A percentile compares a stretch with the other conserved stretches of the same genome.
Evolutionary conservation across 2,329 filamentous ascomycete species (phyloP).

Genomic region (Cryphonectria radicalis): DNA sequence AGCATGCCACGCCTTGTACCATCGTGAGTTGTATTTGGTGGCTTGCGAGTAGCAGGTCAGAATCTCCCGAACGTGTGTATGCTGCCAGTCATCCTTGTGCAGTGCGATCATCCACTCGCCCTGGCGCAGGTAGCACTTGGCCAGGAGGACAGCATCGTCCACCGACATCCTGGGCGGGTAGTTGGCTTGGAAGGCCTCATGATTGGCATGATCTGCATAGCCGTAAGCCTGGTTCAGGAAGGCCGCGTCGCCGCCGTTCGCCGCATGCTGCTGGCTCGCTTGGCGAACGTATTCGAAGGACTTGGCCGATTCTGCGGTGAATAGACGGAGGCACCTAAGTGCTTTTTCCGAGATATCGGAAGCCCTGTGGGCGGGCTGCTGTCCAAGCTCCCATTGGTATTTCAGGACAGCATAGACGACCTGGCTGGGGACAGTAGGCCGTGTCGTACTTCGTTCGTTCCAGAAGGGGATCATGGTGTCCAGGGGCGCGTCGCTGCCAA

Average conservation of each 20-base stretch:
- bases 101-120: slow-evolving; percentile 93
- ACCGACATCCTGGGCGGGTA: slow-evolving; percentile 53
- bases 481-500: slow-evolving; percentile 70
- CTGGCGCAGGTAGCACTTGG: slow-evolving; percentile 94
- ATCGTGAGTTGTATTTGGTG: slow-evolving; percentile 90
- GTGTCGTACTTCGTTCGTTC: slow-evolving; percentile 46
- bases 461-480: slow-evolving; percentile 65
- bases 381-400: slow-evolving; percentile 90
- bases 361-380: slow-evolving; percentile 53
- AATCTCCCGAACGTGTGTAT: slow-evolving; percentile 84
- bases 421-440: slow-evolving; percentile 65
- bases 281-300: slow-evolving; percentile 57
- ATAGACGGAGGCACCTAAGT: slow-evolving; percentile 62
- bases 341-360: slow-evolving; percentile 57
- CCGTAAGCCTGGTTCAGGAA: slow-evolving; percentile 52
- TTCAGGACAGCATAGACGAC: slow-evolving; percentile 97
- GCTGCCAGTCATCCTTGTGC: slow-evolving; percentile 87
- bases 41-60: slow-evolving; percentile 89
- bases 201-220: slow-evolving; percentile 51
- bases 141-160: slow-evolving; percentile 73
- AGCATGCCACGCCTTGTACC: slow-evolving; percentile 99
- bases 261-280: slow-evolving; percentile 53
- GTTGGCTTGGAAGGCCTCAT: slow-evolving; percentile 50
- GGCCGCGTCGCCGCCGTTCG: slow-evolving; percentile 42
- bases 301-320: slow-evolving; percentile 63